These are phyloP conservation scores for Claviceps arundinis DNA, from an alignment of 2,329 filamentous ascomycete species.

Conservation along the genomic window DNA sequence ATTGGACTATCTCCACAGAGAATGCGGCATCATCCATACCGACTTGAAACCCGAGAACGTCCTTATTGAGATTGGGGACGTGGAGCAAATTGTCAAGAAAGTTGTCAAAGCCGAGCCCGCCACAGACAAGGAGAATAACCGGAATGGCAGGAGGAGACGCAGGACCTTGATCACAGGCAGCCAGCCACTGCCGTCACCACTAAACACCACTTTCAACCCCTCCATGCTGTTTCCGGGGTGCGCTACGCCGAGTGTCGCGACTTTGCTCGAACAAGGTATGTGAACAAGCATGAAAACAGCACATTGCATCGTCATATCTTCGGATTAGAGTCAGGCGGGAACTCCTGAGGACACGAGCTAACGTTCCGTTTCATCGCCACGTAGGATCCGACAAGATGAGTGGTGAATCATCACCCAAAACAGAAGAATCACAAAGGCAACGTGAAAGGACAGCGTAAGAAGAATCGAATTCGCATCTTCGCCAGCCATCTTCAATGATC, in stretches of 20 bases:
- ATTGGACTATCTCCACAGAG: conserved; percentile 88
- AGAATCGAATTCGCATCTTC: neutral
- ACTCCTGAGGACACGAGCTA: neutral
- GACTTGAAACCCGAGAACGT: conserved; percentile 97
- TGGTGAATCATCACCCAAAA: conserved; percentile 36
- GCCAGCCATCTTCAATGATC: neutral
- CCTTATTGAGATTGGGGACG: conserved; percentile 94
- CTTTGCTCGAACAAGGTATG: conserved; percentile 70
- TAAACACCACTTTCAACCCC: conserved; percentile 83
- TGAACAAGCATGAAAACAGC: neutral
- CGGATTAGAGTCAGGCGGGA: no score
- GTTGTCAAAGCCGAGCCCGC: conserved; percentile 69
- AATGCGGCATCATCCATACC: conserved; percentile 98
- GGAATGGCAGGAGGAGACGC: conserved; percentile 79
- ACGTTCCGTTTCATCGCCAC: neutral
- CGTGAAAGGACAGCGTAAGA: conserved; percentile 88
- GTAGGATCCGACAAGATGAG: conserved; percentile 21
- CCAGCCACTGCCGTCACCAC: conserved; percentile 85
- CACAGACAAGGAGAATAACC: conserved; percentile 69
- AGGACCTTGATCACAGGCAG: conserved; percentile 94
- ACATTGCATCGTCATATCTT: no score
- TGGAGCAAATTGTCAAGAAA: conserved; percentile 95
- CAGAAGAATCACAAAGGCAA: conserved; percentile 60
- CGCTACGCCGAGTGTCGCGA: conserved; percentile 65
- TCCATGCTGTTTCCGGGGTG: conserved; percentile 54